Evolutionary conservation across 2,329 filamentous ascomycete species (phyloP).

Genomic region (Pseudocercospora eumusae): DNA sequence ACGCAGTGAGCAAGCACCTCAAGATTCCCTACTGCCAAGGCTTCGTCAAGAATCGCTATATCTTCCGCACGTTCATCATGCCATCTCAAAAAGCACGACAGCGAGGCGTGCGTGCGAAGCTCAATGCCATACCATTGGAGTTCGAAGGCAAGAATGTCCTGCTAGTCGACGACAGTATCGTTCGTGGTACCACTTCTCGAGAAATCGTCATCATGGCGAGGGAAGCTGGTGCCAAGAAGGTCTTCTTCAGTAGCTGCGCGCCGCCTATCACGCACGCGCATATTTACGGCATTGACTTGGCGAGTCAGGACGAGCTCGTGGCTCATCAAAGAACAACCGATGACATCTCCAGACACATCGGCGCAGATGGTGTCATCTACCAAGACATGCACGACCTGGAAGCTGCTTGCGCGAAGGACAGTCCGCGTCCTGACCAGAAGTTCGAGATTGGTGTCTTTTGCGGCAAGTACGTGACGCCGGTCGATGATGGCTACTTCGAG

Average conservation of each 20-base stretch:
- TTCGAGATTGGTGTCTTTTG: constrained; percentile 94
- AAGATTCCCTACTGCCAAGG: constrained; percentile 76
- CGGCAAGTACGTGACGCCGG: constrained; percentile 79
- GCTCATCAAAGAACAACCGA: constrained; percentile 65
- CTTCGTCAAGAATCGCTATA: constrained; percentile 87
- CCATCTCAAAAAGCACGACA: constrained; percentile 77
- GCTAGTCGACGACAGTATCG: constrained; percentile 86
- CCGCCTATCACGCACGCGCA: constrained; percentile 82
- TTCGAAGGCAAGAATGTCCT: constrained; percentile 79
- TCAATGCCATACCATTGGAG: constrained; percentile 82
- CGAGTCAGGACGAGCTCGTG: constrained; percentile 69
- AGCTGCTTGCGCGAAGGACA: constrained; percentile 72
- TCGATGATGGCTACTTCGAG: constrained; percentile 78
- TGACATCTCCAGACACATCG: constrained; percentile 67
- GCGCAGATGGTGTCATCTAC: constrained; percentile 74
- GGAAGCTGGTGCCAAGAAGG: constrained; percentile 77
- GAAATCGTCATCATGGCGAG: constrained; percentile 83
- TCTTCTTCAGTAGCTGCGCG: constrained; percentile 80
- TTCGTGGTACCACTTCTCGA: constrained; percentile 77
- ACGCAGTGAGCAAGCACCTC: constrained; percentile 71
- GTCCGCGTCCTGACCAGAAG: constrained; percentile 59
- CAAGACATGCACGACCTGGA: constrained; percentile 78
- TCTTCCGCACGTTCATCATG: constrained; percentile 86
- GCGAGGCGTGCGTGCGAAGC: constrained; percentile 84
- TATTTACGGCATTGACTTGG: constrained; percentile 80